These are phyloP conservation scores for Boletales sp. DNA, from an alignment of 768 basidiomycete genomes.

Conservation along the genomic window DNA sequence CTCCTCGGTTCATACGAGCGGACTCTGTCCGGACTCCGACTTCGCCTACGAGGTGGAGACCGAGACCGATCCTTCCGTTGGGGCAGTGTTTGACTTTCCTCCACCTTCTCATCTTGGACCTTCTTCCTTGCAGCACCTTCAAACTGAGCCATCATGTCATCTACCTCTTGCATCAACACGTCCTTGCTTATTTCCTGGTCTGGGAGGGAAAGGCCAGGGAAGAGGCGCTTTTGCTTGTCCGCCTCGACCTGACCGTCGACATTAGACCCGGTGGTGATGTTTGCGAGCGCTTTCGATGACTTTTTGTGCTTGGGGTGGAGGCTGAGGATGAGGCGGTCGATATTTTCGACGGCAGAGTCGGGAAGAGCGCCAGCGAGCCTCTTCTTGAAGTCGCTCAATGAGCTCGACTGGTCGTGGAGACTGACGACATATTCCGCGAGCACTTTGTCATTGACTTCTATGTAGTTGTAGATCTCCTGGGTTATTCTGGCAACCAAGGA, in stretches of 20 bases:
- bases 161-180: slow-evolving; percentile 81
- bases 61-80: slow-evolving; percentile 49
- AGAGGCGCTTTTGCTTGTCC: slow-evolving; percentile 80
- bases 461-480: slow-evolving; percentile 89
- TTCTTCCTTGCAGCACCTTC: slow-evolving; percentile 67
- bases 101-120: slow-evolving; percentile 37
- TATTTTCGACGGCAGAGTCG: slow-evolving; percentile 85
- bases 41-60: slow-evolving; percentile 47
- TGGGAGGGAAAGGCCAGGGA: slow-evolving; percentile 84
- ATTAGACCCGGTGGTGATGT: slow-evolving; percentile 35
- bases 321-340: slow-evolving; percentile 90
- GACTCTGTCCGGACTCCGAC: slow-evolving; percentile 59
- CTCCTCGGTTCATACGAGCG: slow-evolving; percentile 42
- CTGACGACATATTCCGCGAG: slow-evolving; percentile 93
- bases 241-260: slow-evolving; percentile 44
- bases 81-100: slow-evolving; percentile 56
- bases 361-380: slow-evolving; percentile 82
- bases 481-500: slow-evolving; percentile 89
- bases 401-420: slow-evolving; percentile 82
- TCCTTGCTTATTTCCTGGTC: slow-evolving; percentile 73
- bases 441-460: slow-evolving; percentile 82
- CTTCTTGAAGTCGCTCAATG: slow-evolving; percentile 73
- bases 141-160: slow-evolving; percentile 80
- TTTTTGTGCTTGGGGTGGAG: slow-evolving; percentile 97
- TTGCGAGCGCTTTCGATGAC: slow-evolving; percentile 36